Evolutionary conservation across 352 stramenopile genomes (phyloP).

Genomic region (Globisporangium cylindrosporum): DNA sequence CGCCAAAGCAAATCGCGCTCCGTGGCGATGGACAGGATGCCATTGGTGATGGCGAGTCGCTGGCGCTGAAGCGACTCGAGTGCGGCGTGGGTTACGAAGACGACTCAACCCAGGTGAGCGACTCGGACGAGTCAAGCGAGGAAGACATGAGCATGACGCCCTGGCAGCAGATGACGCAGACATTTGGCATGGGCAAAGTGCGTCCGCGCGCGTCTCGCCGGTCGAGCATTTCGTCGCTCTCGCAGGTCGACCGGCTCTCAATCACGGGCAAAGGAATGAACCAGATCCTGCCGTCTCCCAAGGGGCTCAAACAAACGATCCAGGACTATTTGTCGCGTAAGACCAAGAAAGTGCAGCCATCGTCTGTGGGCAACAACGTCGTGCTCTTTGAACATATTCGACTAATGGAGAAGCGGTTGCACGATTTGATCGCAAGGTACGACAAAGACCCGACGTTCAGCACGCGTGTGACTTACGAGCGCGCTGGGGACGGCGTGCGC

Average conservation of each 20-base stretch:
- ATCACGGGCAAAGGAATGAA: constrained; percentile 52
- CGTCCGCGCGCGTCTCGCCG: constrained; percentile 34
- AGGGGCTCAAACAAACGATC: constrained; percentile 59
- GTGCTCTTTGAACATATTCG: constrained; percentile 31
- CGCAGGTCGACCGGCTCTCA: constrained; percentile 57
- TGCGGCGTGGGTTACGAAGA: constrained; percentile 73
- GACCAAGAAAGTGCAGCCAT: constrained; percentile 67
- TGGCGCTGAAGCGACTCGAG: constrained; percentile 70
- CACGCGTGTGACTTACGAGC: constrained; percentile 50
- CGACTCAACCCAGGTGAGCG: constrained; percentile 80
- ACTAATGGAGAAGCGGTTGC: constrained; percentile 30
- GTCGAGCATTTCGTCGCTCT: constrained; percentile 64
- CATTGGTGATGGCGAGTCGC: constrained; percentile 36
- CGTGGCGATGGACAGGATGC: constrained; percentile 19
- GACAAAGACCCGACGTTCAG: constrained; percentile 18
- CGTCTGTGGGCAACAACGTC: constrained; percentile 21
- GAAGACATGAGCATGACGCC: constrained; percentile 77
- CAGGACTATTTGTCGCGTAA: constrained; percentile 60
- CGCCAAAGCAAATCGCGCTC: constrained; percentile 34
- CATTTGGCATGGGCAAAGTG: constrained; percentile 69
- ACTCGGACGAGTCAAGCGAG: constrained; percentile 75
- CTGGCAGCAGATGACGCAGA: constrained; percentile 85
- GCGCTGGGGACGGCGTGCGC: constrained; percentile 33
- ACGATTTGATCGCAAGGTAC: constrained; percentile 10
- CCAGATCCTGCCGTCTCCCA: constrained; percentile 44